Evolutionary conservation across 108 stramenopile species (phyloP).

Genomic region (Nannochloropsis salina): DNA sequence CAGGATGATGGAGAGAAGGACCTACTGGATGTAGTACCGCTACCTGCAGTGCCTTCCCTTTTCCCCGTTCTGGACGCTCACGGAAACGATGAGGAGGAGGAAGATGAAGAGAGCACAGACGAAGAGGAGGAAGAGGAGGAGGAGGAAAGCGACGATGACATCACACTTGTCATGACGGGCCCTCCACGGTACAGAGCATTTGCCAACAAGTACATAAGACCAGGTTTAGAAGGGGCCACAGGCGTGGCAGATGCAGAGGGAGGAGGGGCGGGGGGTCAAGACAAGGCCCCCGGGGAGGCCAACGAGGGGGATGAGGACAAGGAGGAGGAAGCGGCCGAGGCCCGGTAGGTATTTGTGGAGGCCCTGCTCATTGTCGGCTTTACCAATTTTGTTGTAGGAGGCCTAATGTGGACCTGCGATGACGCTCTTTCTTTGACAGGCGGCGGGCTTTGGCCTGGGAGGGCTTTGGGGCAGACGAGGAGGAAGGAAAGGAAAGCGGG

Average conservation of each 20-base stretch:
- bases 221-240: background rate
- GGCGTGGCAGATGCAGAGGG: background rate
- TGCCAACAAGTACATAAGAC: background rate
- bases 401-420: too few relatives aligned
- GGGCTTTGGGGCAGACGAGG: background rate
- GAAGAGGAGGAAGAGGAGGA: background rate
- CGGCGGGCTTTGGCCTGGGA: background rate
- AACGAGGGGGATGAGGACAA: background rate
- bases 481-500: background rate
- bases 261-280: background rate
- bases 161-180: background rate
- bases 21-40: too few relatives aligned
- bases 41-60: too few relatives aligned
- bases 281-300: background rate
- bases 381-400: too few relatives aligned
- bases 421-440: background rate
- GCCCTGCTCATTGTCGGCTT: background rate
- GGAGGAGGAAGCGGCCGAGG: background rate
- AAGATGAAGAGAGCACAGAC: background rate
- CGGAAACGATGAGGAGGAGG: background rate
- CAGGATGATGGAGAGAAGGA: too few relatives aligned
- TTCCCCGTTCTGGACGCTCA: too few relatives aligned
- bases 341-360: slow-evolving; percentile 3
- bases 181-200: background rate
- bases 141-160: background rate